These are phyloP conservation scores for Pestalotiopsis sp. DNA, from an alignment of 2,329 filamentous ascomycete species.

Conservation along the genomic window DNA sequence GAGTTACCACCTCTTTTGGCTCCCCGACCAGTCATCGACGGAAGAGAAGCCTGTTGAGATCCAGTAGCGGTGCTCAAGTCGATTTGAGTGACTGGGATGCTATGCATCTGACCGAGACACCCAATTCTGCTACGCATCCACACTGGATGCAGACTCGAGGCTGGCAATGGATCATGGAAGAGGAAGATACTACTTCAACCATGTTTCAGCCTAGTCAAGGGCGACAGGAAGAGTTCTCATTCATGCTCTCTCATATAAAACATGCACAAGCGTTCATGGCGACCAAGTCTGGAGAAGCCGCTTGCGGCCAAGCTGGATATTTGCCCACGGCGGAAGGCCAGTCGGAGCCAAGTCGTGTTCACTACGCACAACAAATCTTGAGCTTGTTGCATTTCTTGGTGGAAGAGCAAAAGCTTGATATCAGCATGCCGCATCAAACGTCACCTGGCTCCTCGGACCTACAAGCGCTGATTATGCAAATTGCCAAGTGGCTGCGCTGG, in stretches of 20 bases:
- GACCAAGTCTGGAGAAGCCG: conserved; percentile 58
- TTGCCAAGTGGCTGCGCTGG: conserved; percentile 83
- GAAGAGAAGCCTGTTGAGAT: conserved; percentile 29
- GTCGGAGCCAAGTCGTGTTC: conserved; percentile 59
- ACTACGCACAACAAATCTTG: conserved; percentile 67
- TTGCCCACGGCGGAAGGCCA: conserved; percentile 63
- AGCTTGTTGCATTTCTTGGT: conserved; percentile 82
- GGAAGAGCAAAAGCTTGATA: conserved; percentile 85
- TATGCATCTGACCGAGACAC: conserved; percentile 48
- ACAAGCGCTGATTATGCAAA: conserved; percentile 76
- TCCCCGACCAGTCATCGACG: conserved; percentile 20
- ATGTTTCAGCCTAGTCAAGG: conserved; percentile 27
- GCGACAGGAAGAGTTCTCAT: conserved; percentile 33
- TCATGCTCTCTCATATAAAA: conserved; percentile 54
- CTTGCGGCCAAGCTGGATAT: conserved; percentile 59
- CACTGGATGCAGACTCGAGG: conserved; percentile 63
- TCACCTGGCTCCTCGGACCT: conserved; percentile 55
- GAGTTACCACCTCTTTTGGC: conserved; percentile 26
- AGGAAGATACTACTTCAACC: conserved; percentile 41
- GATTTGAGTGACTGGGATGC: conserved; percentile 46
- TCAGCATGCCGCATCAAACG: conserved; percentile 48
- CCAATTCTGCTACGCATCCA: conserved; percentile 52
- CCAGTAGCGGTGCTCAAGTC: conserved; percentile 33
- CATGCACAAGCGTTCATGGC: conserved; percentile 68
- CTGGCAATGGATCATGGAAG: conserved; percentile 74